phyloP scores from a whole-genome alignment of 495 filamentous ascomycete genomes.

The Hypoxylon subgilvum region DNA sequence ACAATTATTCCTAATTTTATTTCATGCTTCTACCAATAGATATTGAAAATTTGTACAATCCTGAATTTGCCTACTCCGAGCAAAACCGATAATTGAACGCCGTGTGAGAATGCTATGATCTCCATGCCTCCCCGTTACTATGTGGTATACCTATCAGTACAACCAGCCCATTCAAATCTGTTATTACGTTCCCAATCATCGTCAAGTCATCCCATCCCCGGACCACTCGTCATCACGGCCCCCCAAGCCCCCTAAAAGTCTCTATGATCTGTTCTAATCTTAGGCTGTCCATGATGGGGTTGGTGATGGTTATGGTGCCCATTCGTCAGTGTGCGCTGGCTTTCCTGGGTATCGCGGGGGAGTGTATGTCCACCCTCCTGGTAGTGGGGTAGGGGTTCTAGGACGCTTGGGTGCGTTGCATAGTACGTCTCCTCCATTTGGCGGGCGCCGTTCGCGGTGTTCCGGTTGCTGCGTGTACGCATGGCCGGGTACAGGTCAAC shows the following conservation, averaged over 20 bases:
- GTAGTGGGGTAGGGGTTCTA: neutral
- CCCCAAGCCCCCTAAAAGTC: slow-evolving; percentile 11
- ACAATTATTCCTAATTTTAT: too few species aligned
- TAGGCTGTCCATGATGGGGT: neutral
- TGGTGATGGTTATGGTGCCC: neutral
- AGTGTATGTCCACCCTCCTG: too few species aligned
- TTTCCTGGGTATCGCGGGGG: slow-evolving; percentile 33
- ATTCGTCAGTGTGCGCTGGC: slow-evolving; percentile 34
- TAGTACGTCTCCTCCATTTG: slow-evolving; percentile 47
- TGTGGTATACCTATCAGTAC: neutral
- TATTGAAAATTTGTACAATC: neutral
- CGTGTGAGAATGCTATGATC: neutral
- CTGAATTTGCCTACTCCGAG: neutral
- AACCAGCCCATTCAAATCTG: neutral
- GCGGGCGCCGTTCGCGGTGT: slow-evolving; percentile 21
- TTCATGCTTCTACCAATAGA: neutral
- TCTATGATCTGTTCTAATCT: slow-evolving; percentile 21
- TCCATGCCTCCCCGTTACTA: neutral
- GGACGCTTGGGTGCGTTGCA: slow-evolving; percentile 25
- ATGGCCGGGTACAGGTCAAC: slow-evolving; percentile 86
- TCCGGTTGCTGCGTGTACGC: slow-evolving; percentile 27
- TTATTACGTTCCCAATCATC: neutral
- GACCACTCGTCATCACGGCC: neutral
- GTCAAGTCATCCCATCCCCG: neutral
- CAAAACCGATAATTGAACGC: slow-evolving; percentile 5